Evolutionary conservation across 345 rosid species (phyloP).

Genomic region (Angophora floribunda): DNA sequence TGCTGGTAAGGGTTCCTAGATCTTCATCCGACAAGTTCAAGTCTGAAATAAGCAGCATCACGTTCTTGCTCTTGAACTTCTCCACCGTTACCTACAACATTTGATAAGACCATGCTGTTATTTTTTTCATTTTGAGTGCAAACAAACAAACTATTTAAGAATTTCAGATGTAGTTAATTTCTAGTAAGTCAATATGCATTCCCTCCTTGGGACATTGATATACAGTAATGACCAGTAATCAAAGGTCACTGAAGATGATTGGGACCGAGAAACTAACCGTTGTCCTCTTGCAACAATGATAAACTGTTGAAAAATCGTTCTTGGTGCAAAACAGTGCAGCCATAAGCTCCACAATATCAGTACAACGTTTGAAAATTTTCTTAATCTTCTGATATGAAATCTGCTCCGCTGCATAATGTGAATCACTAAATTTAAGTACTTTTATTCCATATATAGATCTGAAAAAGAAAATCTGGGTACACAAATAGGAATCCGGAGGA

Average conservation of each 20-base stretch:
- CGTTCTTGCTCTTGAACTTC: background rate
- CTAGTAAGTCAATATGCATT: background rate
- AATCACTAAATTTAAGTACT: background rate
- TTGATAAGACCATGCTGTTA: background rate
- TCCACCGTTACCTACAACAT: background rate
- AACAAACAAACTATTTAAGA: background rate
- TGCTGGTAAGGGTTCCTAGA: background rate
- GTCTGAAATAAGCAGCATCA: background rate
- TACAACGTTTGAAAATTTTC: background rate
- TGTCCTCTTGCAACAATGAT: background rate
- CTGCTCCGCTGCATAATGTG: background rate
- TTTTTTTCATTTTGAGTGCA: background rate
- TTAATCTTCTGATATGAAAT: background rate
- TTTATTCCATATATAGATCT: background rate
- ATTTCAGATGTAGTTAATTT: background rate
- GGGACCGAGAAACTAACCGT: background rate
- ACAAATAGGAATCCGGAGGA: background rate
- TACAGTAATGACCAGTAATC: background rate
- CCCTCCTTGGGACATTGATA: background rate
- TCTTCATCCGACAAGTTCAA: background rate
- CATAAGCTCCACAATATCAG: background rate
- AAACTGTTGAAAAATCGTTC: background rate
- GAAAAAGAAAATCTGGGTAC: background rate
- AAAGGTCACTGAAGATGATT: background rate
- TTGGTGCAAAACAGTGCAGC: background rate